Conservation (phyloP, 2,329 filamentous ascomycete genomes). For the Hymenoscyphus repandus region DNA sequence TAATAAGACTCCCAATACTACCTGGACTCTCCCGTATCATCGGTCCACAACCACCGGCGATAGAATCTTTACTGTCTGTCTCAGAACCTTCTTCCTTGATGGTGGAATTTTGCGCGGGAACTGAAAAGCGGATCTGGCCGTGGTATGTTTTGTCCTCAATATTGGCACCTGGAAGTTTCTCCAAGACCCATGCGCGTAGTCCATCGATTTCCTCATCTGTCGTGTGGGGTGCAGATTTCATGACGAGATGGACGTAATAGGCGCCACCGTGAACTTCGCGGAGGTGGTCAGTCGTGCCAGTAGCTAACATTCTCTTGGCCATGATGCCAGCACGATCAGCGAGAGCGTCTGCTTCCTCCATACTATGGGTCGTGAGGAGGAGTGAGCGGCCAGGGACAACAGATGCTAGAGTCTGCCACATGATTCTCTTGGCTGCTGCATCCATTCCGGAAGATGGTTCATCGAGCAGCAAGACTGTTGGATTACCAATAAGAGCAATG, state of each 20-base stretch:
- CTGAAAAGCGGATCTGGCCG: constrained; percentile 80
- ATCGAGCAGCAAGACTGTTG: constrained; percentile 79
- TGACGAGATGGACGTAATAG: constrained; percentile 77
- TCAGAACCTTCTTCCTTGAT: neutral
- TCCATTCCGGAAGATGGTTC: constrained; percentile 88
- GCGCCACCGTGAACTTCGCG: constrained; percentile 71
- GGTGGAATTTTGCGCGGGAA: constrained; percentile 47
- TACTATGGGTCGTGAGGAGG: constrained; percentile 84
- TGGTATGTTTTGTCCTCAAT: constrained; percentile 74
- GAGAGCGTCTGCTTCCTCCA: constrained; percentile 92
- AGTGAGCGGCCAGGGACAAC: constrained; percentile 75
- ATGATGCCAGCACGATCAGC: constrained; percentile 82
- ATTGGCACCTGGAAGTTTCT: constrained; percentile 56
- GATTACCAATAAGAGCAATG: constrained; percentile 90
- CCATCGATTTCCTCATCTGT: constrained; percentile 59
- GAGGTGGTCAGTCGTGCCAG: constrained; percentile 70
- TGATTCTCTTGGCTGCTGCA: constrained; percentile 81
- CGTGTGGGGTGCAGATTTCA: constrained; percentile 69
- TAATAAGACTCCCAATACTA: constrained; percentile 62
- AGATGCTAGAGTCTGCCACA: constrained; percentile 80
- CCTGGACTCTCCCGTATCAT: constrained; percentile 7
- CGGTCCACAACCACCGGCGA: constrained; percentile 7
- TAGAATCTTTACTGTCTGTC: neutral
- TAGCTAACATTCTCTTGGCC: constrained; percentile 76
- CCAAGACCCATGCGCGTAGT: constrained; percentile 61